These are phyloP conservation scores for Leptosphaerulina australis DNA, from an alignment of 2,329 filamentous ascomycete genomes.

Conservation along the genomic window DNA sequence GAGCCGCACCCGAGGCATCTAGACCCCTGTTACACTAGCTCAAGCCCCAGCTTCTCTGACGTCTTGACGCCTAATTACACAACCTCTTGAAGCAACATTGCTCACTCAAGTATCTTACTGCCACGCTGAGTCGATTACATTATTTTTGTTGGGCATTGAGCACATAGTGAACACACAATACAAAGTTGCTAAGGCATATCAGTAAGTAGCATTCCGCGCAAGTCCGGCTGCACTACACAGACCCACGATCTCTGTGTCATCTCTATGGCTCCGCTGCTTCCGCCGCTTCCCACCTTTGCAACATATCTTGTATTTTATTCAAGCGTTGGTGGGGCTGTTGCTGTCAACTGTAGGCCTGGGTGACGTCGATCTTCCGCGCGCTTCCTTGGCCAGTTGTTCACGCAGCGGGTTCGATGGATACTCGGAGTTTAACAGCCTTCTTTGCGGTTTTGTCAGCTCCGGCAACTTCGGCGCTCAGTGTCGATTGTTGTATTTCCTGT, in stretches of 20 bases:
- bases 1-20: constrained; percentile 11
- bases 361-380: constrained; percentile 32
- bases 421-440: constrained; percentile 14
- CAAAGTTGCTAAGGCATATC: background rate
- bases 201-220: constrained; percentile 19
- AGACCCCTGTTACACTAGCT: constrained; percentile 13
- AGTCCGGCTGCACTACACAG: constrained; percentile 12
- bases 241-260: constrained; percentile 15
- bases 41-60: constrained; percentile 18
- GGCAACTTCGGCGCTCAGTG: constrained; percentile 32
- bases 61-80: constrained; percentile 12
- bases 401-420: constrained; percentile 14
- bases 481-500: constrained; percentile 13
- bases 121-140: background rate
- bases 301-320: constrained; percentile 6
- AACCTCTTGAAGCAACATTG: constrained; percentile 10
- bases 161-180: constrained; percentile 41
- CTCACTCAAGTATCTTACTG: constrained; percentile 1
- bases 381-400: constrained; percentile 23
- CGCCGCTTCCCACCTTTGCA: constrained; percentile 8
- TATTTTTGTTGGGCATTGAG: constrained; percentile 41
- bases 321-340: constrained; percentile 19
- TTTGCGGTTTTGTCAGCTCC: constrained; percentile 35
- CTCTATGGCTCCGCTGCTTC: constrained; percentile 14
- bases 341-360: background rate